Base-by-base conservation (phyloP, 2,329 filamentous ascomycete genomes). In the Calonectria honghensis region DNA sequence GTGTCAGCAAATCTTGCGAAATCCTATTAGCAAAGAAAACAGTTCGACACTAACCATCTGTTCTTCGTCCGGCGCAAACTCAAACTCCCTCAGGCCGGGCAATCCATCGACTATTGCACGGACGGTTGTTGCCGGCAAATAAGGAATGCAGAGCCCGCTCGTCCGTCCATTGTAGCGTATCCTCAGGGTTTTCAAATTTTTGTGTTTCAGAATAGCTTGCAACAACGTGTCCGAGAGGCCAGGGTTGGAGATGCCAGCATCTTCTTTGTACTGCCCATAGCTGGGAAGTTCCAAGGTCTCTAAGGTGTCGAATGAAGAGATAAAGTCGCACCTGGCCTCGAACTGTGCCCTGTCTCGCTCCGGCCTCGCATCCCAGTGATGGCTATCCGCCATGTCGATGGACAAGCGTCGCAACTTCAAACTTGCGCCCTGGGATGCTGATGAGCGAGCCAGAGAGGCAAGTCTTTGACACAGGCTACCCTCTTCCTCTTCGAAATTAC, bases 221-320 rank as follows among this genome's bases (percentile, higher is more conserved):
- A 79, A 20, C 18, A 80, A 27, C 0, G 31, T 37, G 9, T 61
- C 37, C 4, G 68, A 18, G 5, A 81, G 13, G 1, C 31, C 78
- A 10, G 70, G 74, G 5, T 76, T 73, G 0, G 18, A 18, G 10
- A 32, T 14, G 20, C 52, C 32, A 1, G 32, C 14, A 6, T n/a
- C 14, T n/a, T 41, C n/a, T 6, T 39, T 39, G 54, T 72, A 74
- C 16, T 74, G 37, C 1, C 61, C 72, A 16, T 63, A 73, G 6
- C 72, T 67, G 6, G 41, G 5, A 1, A 81, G 5, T 7, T 45
- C 32, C 9, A 80, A 57, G 6, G 27, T 65, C 1, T 68, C 73
- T 27, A 81, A 50, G 0, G 69, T 76, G 32, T 76, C 45, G 2
- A 81, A 81, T 16, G 77, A 76, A 6, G 74, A 73, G 1, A 81